Percentiles rank a stretch among this genome's conserved stretches.
Conservation (phyloP, 495 filamentous ascomycete species). For the Astrocystis sublimbata region DNA sequence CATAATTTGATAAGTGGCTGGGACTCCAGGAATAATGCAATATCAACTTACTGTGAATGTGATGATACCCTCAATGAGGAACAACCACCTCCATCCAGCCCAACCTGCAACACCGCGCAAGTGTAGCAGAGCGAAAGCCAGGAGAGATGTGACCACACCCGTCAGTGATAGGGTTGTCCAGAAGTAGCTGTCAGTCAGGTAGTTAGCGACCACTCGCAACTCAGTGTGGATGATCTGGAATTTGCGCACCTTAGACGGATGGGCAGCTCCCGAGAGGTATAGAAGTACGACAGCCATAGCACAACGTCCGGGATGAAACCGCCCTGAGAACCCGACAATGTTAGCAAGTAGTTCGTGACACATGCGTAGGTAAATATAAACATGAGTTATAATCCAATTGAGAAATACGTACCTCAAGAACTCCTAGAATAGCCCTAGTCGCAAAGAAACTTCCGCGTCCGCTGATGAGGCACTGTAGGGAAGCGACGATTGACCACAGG, state of each 20-base stretch:
- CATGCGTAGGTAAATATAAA: no score
- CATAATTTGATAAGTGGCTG: background rate
- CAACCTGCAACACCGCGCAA: constrained; percentile 55
- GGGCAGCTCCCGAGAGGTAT: constrained; percentile 51
- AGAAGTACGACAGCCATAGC: constrained; percentile 56
- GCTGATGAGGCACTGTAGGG: constrained; percentile 31
- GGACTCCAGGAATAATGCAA: background rate
- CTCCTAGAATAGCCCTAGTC: constrained; percentile 39
- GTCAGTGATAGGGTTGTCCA: constrained; percentile 57
- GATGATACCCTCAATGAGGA: constrained; percentile 53
- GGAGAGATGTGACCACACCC: constrained; percentile 51
- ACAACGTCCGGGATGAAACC: constrained; percentile 57
- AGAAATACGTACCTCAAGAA: constrained; percentile 39
- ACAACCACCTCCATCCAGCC: constrained; percentile 65
- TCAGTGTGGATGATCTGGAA: no score
- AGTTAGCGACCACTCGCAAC: background rate
- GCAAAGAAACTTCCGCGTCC: constrained; percentile 41
- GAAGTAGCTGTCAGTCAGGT: constrained; percentile 42
- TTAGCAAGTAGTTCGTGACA: constrained; percentile 7
- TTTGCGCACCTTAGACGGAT: constrained; percentile 39
- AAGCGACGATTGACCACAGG: constrained; percentile 49
- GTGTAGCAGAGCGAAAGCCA: constrained; percentile 54
- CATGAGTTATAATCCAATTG: constrained; percentile 10
- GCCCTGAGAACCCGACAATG: constrained; percentile 33
- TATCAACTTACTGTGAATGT: constrained; percentile 38